phyloP scores from a whole-genome alignment of 257 asterid genomes.

The Nicotiana otophora region DNA sequence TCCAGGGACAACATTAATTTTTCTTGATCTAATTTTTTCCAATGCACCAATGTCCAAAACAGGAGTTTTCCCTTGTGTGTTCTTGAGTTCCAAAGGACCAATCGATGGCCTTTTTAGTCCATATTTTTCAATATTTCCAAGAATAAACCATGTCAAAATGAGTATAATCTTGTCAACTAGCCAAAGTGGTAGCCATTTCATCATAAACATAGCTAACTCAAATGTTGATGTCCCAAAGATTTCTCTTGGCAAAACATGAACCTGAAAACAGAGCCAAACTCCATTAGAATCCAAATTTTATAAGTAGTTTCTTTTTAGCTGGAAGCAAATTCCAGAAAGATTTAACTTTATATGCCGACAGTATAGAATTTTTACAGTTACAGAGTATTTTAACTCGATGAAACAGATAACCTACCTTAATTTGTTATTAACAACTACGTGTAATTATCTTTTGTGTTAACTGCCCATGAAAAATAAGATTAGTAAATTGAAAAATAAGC shows the following conservation, averaged over 20 bases:
- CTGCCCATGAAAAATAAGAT: not conserved
- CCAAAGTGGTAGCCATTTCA: conserved; percentile 28
- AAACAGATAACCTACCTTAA: not conserved
- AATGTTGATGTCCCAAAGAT: conserved; percentile 26
- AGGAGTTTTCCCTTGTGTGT: conserved; percentile 23
- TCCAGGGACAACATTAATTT: conserved; percentile 19
- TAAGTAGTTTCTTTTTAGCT: not conserved
- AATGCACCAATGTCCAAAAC: conserved; percentile 29
- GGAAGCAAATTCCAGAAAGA: too few species aligned
- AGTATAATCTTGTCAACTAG: conserved; percentile 24
- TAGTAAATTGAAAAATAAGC: not conserved
- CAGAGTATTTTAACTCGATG: not conserved
- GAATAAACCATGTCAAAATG: conserved; percentile 18
- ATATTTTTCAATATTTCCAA: conserved; percentile 18
- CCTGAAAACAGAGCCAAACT: not conserved
- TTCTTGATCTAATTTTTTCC: conserved; percentile 24
- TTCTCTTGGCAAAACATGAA: conserved; percentile 32
- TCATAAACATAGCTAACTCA: conserved; percentile 23
- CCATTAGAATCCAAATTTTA: not conserved
- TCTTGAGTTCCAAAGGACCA: conserved; percentile 30
- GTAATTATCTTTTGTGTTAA: not conserved
- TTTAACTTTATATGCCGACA: too few species aligned
- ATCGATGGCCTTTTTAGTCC: conserved; percentile 19
- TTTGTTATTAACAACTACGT: not conserved
- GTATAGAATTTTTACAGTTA: too few species aligned